Percentiles rank a stretch among this genome's conserved stretches.
Evolutionary conservation across 2,329 filamentous ascomycete species (phyloP).

Genomic region (Penicillium sp.): DNA sequence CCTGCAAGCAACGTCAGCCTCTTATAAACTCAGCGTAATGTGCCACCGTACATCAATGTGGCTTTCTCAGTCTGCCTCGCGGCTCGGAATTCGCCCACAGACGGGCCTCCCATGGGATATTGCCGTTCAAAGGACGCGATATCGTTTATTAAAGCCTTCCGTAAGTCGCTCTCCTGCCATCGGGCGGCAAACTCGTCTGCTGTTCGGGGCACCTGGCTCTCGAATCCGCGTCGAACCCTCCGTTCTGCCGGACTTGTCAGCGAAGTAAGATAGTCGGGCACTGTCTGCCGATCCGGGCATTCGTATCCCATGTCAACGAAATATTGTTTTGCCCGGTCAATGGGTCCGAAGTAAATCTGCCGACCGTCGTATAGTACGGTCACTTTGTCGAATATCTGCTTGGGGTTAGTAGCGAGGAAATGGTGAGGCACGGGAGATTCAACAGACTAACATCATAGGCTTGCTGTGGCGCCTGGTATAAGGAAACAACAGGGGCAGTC

Average conservation of each 20-base stretch:
- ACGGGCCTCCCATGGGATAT: conserved; percentile 2
- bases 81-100: conserved; percentile 26
- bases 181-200: conserved; percentile 67
- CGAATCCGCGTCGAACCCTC: conserved; percentile 10
- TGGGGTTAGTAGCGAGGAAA: neutral
- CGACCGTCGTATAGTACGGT: conserved; percentile 6
- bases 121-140: conserved; percentile 9
- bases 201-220: conserved; percentile 59
- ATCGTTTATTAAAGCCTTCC: conserved; percentile 7
- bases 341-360: conserved; percentile 5
- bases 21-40: conserved; percentile 18
- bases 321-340: neutral
- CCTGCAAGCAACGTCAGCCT: conserved; percentile 44
- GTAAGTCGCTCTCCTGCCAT: conserved; percentile 55
- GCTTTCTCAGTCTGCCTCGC: conserved; percentile 11
- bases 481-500: neutral
- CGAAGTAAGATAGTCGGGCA: conserved; percentile 8
- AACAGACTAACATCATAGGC: conserved; percentile 5
- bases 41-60: conserved; percentile 1
- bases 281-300: conserved; percentile 5
- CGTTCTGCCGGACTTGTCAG: conserved; percentile 40
- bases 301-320: conserved; percentile 7
- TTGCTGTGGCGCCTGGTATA: conserved; percentile 11
- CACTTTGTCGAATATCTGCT: conserved; percentile 3
- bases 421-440: neutral